Conservation (phyloP, 108 stramenopile genomes). For the Mayamaea pseudoterrestris region DNA sequence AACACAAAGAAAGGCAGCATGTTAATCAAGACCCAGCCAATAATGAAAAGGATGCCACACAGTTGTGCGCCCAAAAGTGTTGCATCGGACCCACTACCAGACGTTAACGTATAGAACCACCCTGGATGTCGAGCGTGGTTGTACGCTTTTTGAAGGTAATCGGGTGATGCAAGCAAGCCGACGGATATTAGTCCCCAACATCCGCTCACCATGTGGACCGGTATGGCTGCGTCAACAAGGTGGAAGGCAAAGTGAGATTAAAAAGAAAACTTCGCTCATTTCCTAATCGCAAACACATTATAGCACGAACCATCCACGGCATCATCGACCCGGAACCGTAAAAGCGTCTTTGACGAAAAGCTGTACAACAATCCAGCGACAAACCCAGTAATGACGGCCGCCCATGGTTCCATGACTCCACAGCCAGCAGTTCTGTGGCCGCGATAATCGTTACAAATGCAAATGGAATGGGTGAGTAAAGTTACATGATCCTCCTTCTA, state of each 20-base stretch:
- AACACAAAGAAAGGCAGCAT: conserved; percentile 41
- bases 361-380: conserved; percentile 54
- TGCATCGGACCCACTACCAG: conserved; percentile 22
- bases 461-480: neutral
- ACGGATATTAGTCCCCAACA: conserved; percentile 62
- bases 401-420: conserved; percentile 41
- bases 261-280: neutral
- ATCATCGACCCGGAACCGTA: conserved; percentile 51
- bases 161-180: conserved; percentile 34
- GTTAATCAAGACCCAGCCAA: conserved; percentile 39
- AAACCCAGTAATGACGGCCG: conserved; percentile 53
- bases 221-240: too few relatives aligned
- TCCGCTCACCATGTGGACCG: conserved; percentile 54
- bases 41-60: conserved; percentile 38
- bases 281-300: too few relatives aligned
- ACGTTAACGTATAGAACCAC: conserved; percentile 31
- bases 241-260: too few relatives aligned
- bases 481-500: neutral
- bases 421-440: conserved; percentile 45
- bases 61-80: conserved; percentile 40
- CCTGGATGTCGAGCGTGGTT: conserved; percentile 18
- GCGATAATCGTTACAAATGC: neutral
- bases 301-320: too few relatives aligned
- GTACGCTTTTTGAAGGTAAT: conserved; percentile 11
- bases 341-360: conserved; percentile 21